These are phyloP conservation scores for Exophiala mesophila DNA, from an alignment of 2,329 filamentous ascomycete species.

Conservation along the genomic window DNA sequence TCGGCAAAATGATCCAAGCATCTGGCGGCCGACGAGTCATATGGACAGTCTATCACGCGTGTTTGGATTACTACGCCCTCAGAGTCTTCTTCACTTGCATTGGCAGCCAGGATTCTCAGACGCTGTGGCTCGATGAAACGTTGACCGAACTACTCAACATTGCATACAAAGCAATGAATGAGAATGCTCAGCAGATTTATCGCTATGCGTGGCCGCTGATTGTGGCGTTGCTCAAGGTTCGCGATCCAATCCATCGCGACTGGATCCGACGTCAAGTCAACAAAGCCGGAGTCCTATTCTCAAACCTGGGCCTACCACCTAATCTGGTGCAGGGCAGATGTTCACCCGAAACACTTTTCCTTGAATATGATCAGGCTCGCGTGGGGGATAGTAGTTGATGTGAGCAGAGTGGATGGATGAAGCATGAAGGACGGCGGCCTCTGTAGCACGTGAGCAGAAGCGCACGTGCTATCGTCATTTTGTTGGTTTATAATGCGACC, in stretches of 20 bases:
- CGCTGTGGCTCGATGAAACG: constrained; percentile 2
- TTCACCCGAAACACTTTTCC: constrained; percentile 1
- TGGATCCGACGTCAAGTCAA: constrained; percentile 7
- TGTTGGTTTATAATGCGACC: too few relatives aligned
- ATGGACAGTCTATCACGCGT: constrained; percentile 10
- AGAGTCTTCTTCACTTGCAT: constrained; percentile 8
- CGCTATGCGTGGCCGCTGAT: constrained; percentile 9
- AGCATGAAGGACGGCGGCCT: too few relatives aligned
- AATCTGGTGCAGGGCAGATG: background rate
- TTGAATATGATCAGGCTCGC: background rate
- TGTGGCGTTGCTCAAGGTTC: constrained; percentile 6
- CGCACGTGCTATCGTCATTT: too few relatives aligned
- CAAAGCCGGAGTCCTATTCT: constrained; percentile 7
- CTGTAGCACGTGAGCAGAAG: too few relatives aligned
- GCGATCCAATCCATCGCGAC: constrained; percentile 11
- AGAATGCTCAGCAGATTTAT: constrained; percentile 9
- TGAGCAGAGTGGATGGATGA: too few relatives aligned
- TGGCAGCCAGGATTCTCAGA: background rate
- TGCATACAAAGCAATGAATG: constrained; percentile 9
- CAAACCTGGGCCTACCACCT: constrained; percentile 5
- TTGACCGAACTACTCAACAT: constrained; percentile 8
- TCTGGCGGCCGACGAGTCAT: constrained; percentile 9
- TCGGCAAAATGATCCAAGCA: constrained; percentile 1
- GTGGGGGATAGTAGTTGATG: too few relatives aligned
- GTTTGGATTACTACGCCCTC: constrained; percentile 11